Evolutionary conservation across 768 basidiomycete genomes (phyloP), one percentile per base, ranked within the genome.

Genomic region (Xanthoconium purpureum): DNA sequence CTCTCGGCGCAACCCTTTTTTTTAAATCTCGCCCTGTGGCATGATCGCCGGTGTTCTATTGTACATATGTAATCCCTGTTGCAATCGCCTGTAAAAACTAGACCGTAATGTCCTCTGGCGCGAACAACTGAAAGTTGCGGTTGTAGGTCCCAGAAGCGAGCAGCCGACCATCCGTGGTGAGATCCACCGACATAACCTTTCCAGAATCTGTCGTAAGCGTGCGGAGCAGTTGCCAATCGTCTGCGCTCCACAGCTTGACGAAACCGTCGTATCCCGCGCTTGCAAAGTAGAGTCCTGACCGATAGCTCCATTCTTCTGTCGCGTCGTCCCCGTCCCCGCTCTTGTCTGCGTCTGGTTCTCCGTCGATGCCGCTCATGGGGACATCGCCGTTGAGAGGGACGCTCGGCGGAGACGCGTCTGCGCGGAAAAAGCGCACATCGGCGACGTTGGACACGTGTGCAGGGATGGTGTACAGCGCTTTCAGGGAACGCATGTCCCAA

Each of bases 111-210:
- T 83, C 86, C 62, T 94, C 92, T 5, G 89, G 87, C 9, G 91
- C 84, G 71, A 91, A 98, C 55, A 98, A 76, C 70, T 98, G 95
- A 80, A 93, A 97, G 73, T 90, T 94, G 57, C 95, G 81, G 73
- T 93, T 95, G 71, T 92, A 96, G 43, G 92, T 94, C 37, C 94
- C 94, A 6, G 89, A 89, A 5, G 87, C 95, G 43, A 97, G 80
- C 68, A 91, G 79, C 64, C 84, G 85, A 13, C 87, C 91, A 70
- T 96, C 92, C 52, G 80, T 79, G 29, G 87, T 85, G 20, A 98
- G 79, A 69, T 99, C 97, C 11, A 98, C 94, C 8, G 91, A 92
- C 97, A 98, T 99, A 57, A 98, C 95, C 73, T 98, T 98, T n/a
- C 95, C 94, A 29, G 89, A 88, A 67, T 98, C 96, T 20, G 94